A percentile compares a stretch with the other conserved stretches of the same genome.
Evolutionary conservation across 495 filamentous ascomycete species (phyloP).

Genomic region (Neurospora sp.): DNA sequence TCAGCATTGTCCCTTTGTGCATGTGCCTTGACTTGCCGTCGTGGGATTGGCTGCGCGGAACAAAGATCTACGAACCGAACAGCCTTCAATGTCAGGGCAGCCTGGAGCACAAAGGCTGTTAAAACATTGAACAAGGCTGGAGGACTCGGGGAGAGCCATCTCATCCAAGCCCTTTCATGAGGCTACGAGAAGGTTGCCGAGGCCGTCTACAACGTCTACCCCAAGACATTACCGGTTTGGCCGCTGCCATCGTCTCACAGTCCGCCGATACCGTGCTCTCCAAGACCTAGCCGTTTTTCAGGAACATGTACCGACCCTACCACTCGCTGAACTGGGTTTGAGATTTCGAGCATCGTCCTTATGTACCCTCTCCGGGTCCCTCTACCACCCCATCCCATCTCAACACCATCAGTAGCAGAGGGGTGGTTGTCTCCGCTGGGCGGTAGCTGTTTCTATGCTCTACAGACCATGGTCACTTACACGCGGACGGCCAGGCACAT

Average conservation of each 20-base stretch:
- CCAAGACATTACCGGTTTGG: slow-evolving; percentile 95
- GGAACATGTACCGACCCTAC: background rate
- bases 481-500: background rate
- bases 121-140: background rate
- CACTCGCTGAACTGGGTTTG: background rate
- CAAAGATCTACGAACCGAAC: background rate
- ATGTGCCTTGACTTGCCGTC: slow-evolving; percentile 14
- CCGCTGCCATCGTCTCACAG: slow-evolving; percentile 91
- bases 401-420: background rate
- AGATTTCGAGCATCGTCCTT: background rate
- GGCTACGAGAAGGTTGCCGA: slow-evolving; percentile 50
- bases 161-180: background rate
- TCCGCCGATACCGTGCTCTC: slow-evolving; percentile 92
- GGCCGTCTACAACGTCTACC: slow-evolving; percentile 55
- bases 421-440: too few species aligned
- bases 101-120: background rate
- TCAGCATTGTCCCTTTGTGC: slow-evolving; percentile 16
- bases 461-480: background rate
- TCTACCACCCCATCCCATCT: background rate
- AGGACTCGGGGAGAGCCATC: background rate
- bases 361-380: background rate
- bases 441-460: too few species aligned
- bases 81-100: background rate
- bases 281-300: background rate
- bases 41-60: slow-evolving; percentile 7